Conservation (phyloP, 2,329 filamentous ascomycete genomes). For the Talaromyces atroroseus region DNA sequence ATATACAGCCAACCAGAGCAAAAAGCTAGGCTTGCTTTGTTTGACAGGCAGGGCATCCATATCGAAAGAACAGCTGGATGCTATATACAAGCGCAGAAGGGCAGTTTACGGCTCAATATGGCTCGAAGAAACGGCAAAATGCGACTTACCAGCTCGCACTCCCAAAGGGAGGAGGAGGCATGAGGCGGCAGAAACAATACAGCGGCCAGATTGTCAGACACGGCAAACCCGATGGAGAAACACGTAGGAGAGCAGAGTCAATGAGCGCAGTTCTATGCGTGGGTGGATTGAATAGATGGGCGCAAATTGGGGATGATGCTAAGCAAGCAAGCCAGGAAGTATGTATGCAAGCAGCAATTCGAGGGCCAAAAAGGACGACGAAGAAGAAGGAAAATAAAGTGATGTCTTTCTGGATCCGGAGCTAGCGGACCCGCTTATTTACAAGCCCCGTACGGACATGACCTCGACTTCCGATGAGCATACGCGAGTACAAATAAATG, state of each 20-base stretch:
- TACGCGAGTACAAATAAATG: not conserved
- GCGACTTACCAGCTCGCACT: slow-evolving; percentile 15
- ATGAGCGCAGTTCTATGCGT: not conserved
- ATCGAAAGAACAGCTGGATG: not conserved
- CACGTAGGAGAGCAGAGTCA: not conserved
- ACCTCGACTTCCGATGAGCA: no score
- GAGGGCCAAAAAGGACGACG: not conserved
- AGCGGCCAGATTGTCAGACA: slow-evolving; percentile 12
- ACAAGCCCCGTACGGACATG: not conserved
- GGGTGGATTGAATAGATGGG: not conserved
- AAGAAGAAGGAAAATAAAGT: not conserved
- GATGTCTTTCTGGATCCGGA: not conserved
- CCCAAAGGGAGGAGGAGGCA: slow-evolving; percentile 16
- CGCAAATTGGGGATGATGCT: not conserved
- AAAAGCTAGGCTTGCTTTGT: not conserved
- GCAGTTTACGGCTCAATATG: not conserved
- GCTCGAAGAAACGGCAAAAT: not conserved
- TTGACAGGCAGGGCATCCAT: not conserved
- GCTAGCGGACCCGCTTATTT: not conserved
- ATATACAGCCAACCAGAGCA: not conserved
- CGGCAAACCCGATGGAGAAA: not conserved
- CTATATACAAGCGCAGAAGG: not conserved
- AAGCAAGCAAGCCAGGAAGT: not conserved
- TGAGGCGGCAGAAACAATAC: slow-evolving; percentile 9
- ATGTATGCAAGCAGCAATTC: not conserved